Conservation (phyloP, 148 eudicot species). For the Fallopia convolvulus region DNA sequence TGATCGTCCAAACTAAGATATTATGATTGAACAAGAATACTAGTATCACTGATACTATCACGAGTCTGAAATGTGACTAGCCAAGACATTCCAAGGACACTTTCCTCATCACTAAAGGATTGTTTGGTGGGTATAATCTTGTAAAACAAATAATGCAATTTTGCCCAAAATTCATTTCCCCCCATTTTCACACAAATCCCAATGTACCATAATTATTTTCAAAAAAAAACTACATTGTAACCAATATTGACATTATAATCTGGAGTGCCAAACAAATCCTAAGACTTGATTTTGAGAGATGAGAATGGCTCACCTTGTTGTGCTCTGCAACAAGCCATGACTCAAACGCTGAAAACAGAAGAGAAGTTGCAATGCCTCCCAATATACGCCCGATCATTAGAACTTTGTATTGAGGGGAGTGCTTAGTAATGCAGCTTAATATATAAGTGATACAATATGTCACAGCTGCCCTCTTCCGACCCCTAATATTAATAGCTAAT, state of each 20-base stretch:
- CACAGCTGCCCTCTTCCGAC: conserved; percentile 86
- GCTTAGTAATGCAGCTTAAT: conserved; percentile 86
- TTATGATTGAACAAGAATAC: not conserved
- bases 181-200: no score
- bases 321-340: conserved; percentile 53
- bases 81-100: not conserved
- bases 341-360: conserved; percentile 85
- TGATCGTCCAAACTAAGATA: not conserved
- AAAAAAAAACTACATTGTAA: no score
- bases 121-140: no score
- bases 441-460: conserved; percentile 90
- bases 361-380: conserved; percentile 97
- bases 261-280: no score
- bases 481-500: conserved; percentile 34
- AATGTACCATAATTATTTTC: no score
- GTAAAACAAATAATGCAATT: no score
- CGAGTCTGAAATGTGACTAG: not conserved
- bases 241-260: no score
- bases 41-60: no score
- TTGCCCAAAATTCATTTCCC: no score
- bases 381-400: conserved; percentile 86
- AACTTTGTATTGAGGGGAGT: conserved; percentile 77
- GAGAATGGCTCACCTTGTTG: conserved; percentile 28
- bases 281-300: not conserved
- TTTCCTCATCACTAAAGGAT: no score